phyloP scores from a whole-genome alignment of 257 asterid species.

The Solanum piurae region DNA sequence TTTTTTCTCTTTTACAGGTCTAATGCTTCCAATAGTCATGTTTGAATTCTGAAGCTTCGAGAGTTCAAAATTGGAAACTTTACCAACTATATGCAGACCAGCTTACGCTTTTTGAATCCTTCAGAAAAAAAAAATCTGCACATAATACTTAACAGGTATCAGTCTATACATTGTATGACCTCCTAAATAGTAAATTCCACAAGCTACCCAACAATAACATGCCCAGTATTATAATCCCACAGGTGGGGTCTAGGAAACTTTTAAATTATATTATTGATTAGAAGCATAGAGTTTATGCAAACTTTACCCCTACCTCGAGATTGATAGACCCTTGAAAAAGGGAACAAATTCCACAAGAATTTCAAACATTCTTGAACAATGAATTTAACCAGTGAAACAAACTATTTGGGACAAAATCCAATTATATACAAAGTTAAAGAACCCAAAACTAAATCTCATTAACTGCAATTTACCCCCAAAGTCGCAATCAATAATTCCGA shows the following conservation, averaged over 20 bases:
- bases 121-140: slow-evolving; percentile 19
- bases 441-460: neutral
- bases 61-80: neutral
- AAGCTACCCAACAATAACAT: neutral
- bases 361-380: neutral
- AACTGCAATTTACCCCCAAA: neutral
- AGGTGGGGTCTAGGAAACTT: neutral
- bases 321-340: neutral
- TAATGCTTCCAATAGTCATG: slow-evolving; percentile 41
- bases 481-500: neutral
- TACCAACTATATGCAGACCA: neutral
- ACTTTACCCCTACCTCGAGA: neutral
- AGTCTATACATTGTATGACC: neutral
- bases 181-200: neutral
- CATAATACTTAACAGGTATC: slow-evolving; percentile 4
- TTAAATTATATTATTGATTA: neutral
- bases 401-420: neutral
- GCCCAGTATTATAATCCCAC: neutral
- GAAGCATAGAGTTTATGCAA: neutral
- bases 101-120: slow-evolving; percentile 3
- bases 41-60: neutral
- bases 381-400: neutral
- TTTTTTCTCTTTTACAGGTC: slow-evolving; percentile 24
- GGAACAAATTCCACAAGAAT: neutral
- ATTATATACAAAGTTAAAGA: neutral